These are phyloP conservation scores for Sporothrix brunneoviolacea DNA, from an alignment of 2,329 filamentous ascomycete genomes.

Conservation along the genomic window DNA sequence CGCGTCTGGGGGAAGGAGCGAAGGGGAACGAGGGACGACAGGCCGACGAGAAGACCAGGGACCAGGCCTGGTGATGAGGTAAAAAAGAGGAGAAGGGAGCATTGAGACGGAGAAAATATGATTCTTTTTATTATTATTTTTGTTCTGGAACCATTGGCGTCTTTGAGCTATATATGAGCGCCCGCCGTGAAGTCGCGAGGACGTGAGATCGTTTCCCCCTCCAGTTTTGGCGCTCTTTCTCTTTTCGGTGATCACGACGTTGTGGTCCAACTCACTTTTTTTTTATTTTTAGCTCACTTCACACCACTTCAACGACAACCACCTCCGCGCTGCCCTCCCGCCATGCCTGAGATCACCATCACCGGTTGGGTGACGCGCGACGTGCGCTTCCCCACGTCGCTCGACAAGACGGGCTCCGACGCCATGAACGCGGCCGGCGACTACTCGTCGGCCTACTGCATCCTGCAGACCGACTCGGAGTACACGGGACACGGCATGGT, in stretches of 20 bases:
- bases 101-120: no score
- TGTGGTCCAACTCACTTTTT: no score
- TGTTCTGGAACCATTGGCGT: no score
- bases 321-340: neutral
- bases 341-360: slow-evolving; percentile 58
- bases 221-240: no score
- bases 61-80: no score
- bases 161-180: no score
- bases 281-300: no score
- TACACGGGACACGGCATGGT: slow-evolving; percentile 75
- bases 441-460: slow-evolving; percentile 92
- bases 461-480: slow-evolving; percentile 70
- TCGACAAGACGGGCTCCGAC: slow-evolving; percentile 94
- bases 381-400: slow-evolving; percentile 80
- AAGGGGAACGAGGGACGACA: neutral
- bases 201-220: no score
- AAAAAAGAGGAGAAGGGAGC: neutral
- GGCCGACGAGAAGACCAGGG: neutral
- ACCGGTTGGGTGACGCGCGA: slow-evolving; percentile 66
- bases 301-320: neutral
- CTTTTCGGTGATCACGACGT: no score
- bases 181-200: no score
- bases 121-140: no score
- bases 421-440: slow-evolving; percentile 94
- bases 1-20: neutral